A percentile compares a stretch with the other conserved stretches of the same genome.
Evolutionary conservation across 495 filamentous ascomycete species (phyloP).

Genomic region (Daldinia caldariorum): DNA sequence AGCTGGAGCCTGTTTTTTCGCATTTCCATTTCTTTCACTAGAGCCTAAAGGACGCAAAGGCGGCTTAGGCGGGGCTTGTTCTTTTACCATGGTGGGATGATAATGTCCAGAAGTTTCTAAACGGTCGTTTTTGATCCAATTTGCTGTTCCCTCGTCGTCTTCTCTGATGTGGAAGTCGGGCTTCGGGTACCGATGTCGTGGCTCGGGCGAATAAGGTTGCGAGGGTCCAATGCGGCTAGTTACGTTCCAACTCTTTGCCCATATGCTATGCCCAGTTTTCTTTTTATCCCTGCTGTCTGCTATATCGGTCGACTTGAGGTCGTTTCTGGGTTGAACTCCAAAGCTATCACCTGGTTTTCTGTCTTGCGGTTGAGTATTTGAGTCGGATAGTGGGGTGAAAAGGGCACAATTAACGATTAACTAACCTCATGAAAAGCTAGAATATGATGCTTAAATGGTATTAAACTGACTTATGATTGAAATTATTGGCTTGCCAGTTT

Average conservation of each 20-base stretch:
- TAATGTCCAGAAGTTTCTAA: conserved; percentile 1
- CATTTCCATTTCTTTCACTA: conserved; percentile 36
- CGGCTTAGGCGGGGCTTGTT: conserved; percentile 48
- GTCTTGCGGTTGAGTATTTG: conserved; percentile 28
- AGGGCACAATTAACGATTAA: conserved; percentile 3
- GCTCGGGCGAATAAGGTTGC: neutral
- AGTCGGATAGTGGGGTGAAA: conserved; percentile 10
- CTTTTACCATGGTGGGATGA: conserved; percentile 46
- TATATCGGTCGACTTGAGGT: conserved; percentile 44
- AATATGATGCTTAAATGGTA: neutral
- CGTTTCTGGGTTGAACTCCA: conserved; percentile 52
- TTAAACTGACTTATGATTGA: no score
- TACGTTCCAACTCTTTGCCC: conserved; percentile 16
- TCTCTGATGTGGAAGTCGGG: neutral
- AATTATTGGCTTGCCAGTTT: neutral
- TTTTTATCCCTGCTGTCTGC: conserved; percentile 31
- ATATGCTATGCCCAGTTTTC: conserved; percentile 7
- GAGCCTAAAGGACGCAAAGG: conserved; percentile 36
- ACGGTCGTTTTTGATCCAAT: conserved; percentile 9
- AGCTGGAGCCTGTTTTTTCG: conserved; percentile 3
- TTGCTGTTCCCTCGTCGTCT: conserved; percentile 10
- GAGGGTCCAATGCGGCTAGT: neutral
- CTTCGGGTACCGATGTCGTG: neutral
- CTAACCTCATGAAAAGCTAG: conserved; percentile 34
- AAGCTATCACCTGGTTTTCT: conserved; percentile 53